phyloP scores from a whole-genome alignment of 371 early-diverging fungal species.

The Cladochytrium tenue region DNA sequence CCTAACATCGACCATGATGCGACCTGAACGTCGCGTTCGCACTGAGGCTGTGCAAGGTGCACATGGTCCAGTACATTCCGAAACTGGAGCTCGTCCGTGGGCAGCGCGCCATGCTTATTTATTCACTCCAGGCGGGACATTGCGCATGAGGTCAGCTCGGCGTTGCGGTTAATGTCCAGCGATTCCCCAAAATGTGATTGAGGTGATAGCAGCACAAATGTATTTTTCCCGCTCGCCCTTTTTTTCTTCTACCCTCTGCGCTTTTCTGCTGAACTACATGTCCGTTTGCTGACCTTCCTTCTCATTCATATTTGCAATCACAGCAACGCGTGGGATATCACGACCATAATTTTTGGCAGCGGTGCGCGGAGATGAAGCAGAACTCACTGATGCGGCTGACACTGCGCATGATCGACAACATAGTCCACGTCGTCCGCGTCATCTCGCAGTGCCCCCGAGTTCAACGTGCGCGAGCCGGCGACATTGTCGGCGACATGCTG shows the following conservation, averaged over 20 bases:
- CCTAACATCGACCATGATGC: not conserved
- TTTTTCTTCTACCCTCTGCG: conserved; percentile 34
- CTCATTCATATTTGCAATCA: conserved; percentile 30
- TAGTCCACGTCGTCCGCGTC: conserved; percentile 32
- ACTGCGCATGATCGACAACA: conserved; percentile 40
- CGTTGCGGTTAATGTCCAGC: conserved; percentile 35
- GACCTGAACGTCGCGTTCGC: conserved; percentile 14
- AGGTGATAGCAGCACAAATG: conserved; percentile 25
- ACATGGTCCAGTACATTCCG: conserved; percentile 39
- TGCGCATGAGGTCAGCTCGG: conserved; percentile 30
- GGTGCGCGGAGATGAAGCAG: conserved; percentile 36
- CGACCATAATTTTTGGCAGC: conserved; percentile 37
- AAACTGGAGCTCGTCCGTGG: conserved; percentile 41
- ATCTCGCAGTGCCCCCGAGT: conserved; percentile 33
- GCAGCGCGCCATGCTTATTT: conserved; percentile 37
- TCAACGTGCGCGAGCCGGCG: conserved; percentile 15
- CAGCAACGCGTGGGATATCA: conserved; percentile 41
- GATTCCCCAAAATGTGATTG: conserved; percentile 35
- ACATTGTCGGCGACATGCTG: conserved; percentile 31
- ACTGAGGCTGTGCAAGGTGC: conserved; percentile 36
- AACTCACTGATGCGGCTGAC: conserved; percentile 20
- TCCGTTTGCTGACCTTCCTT: conserved; percentile 2
- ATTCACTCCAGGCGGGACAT: conserved; percentile 30
- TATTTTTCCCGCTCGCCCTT: conserved; percentile 25
- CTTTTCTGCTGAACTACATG: conserved; percentile 3